Conservation (phyloP, 1,284 basidiomycete genomes). For the Gymnopus androsaceus region DNA sequence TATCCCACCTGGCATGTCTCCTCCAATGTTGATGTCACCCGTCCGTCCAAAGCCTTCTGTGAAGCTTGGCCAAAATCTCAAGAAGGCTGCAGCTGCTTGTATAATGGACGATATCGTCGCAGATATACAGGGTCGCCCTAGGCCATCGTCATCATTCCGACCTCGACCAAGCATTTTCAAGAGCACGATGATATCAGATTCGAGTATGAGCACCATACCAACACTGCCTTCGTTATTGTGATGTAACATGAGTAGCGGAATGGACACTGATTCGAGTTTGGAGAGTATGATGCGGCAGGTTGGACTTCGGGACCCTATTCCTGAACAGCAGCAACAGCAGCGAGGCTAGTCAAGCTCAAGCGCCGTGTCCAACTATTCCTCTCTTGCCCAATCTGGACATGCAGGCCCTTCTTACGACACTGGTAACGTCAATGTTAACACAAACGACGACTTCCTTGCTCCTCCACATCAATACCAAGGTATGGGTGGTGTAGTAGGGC, state of each 20-base stretch:
- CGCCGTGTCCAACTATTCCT: no score
- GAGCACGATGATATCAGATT: conserved; percentile 33
- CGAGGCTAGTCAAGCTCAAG: no score
- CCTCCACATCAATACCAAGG: conserved; percentile 3
- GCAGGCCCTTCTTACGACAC: not conserved
- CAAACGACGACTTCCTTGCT: not conserved
- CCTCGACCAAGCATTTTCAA: not conserved
- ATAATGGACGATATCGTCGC: conserved; percentile 65
- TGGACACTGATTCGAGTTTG: conserved; percentile 40
- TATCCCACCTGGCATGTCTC: conserved; percentile 74
- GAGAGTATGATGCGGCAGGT: conserved; percentile 58
- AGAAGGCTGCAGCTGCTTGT: conserved; percentile 64
- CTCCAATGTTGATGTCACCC: conserved; percentile 84
- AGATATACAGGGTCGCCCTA: conserved; percentile 37
- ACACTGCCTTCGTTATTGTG: conserved; percentile 69
- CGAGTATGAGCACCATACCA: conserved; percentile 65
- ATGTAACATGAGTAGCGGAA: conserved; percentile 43
- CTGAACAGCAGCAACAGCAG: not conserved
- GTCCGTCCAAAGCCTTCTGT: conserved; percentile 64
- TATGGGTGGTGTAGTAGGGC: no score
- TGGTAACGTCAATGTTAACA: not conserved
- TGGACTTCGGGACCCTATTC: conserved; percentile 30
- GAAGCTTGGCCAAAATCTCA: conserved; percentile 61
- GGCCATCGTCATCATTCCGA: no score
- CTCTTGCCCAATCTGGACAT: not conserved